Percentiles rank a stretch among this genome's conserved stretches.
These are phyloP conservation scores for Verticillium albo-atrum DNA, from an alignment of 2,329 filamentous ascomycete genomes.

Conservation along the genomic window DNA sequence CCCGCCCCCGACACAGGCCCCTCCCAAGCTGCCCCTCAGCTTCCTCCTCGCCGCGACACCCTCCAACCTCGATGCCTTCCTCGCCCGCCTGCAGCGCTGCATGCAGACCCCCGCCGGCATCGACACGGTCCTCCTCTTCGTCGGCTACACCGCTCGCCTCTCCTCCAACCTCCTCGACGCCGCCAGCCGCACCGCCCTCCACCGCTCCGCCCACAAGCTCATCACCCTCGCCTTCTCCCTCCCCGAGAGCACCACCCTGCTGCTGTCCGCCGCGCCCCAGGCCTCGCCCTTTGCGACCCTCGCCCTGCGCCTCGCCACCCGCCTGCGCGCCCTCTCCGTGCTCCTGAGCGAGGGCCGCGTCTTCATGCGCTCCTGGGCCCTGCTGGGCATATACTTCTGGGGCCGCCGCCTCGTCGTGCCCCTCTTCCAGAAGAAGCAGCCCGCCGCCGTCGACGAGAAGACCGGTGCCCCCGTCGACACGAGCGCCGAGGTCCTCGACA, in stretches of 20 bases:
- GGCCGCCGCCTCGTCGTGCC: constrained; percentile 43
- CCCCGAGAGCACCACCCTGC: constrained; percentile 44
- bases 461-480: constrained; percentile 31
- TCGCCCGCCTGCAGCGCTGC: constrained; percentile 55
- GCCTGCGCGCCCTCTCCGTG: constrained; percentile 57
- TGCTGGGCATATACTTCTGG: constrained; percentile 70
- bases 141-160: constrained; percentile 63
- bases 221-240: constrained; percentile 47
- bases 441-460: constrained; percentile 17
- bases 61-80: constrained; percentile 44
- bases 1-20: constrained; percentile 15
- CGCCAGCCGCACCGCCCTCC: constrained; percentile 53
- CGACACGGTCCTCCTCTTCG: constrained; percentile 64
- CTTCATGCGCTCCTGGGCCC: constrained; percentile 71
- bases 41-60: constrained; percentile 29
- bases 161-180: constrained; percentile 44
- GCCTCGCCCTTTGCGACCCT: constrained; percentile 32
- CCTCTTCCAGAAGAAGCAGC: constrained; percentile 21
- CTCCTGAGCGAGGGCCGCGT: constrained; percentile 68
- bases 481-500: constrained; percentile 31
- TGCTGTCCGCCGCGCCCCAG: constrained; percentile 33
- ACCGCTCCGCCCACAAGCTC: constrained; percentile 45
- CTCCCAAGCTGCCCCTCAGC: constrained; percentile 17
- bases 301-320: constrained; percentile 43
- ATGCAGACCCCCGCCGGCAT: constrained; percentile 65